Base-by-base conservation (phyloP, 2,329 filamentous ascomycete species). In the Phialemonium atrogriseum region DNA sequence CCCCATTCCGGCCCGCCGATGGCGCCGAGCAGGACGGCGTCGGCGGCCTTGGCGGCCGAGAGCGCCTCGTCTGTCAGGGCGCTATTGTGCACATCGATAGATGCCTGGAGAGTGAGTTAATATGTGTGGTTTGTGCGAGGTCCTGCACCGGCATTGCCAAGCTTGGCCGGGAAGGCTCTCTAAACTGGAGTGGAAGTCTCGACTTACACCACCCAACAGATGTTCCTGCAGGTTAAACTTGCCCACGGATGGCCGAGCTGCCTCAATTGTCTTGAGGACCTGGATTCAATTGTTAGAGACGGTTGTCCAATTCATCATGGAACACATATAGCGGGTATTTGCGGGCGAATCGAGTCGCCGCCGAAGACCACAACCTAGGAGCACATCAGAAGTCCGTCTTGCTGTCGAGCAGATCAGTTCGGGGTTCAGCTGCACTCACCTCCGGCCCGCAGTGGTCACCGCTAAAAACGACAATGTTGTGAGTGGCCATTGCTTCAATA, bases 1-100 rank as follows among this genome's bases (percentile, higher is more conserved):
- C 88, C 88, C 86, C 88, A 96, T 85, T 95, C 60, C 10, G 91
- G 89, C n/a, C 89, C 89, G 46, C 89, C 89, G 51, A 96, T 93
- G 46, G 89, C 86, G 45, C 88, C 89, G 33, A 96, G 78, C 37
- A 96, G 78, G 38, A 96, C 82, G 23, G 88, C 89, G 58, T 94
- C 83, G 42, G 88, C 87, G 31, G 72, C 67, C 60, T 93, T 88
- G 45, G 86, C 87, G 21, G 86, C 87, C 10, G 65, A 64, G 47
- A 96, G 81, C 40, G 87, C 85, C 49, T 82, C 77, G 47, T 91
- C 79, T 32, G 87, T 94, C 39, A 96, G 68, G 18, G 89, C 79
- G 18, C 65, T 72, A 47, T 85, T 84, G 51, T 77, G 77, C 12
- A 77, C 78, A 51, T 95, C 80, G 60, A 96, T 95, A 28, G 88